These are phyloP conservation scores for Cladophialophora bantiana DNA, from an alignment of 2,329 filamentous ascomycete genomes.

Conservation along the genomic window DNA sequence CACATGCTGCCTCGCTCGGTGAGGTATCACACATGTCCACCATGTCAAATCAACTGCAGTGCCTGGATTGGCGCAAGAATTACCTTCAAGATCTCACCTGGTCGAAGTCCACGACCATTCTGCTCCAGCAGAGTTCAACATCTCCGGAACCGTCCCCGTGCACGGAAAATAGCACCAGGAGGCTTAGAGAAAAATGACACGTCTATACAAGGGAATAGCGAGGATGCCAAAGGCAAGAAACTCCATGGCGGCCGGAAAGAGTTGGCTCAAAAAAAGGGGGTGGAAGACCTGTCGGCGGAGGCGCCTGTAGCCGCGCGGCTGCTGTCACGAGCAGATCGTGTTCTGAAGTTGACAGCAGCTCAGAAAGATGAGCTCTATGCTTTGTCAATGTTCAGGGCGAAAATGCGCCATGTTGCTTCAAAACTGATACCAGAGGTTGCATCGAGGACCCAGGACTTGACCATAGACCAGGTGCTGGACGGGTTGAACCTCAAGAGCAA, in stretches of 20 bases:
- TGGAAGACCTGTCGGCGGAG: not conserved
- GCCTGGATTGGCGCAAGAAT: not conserved
- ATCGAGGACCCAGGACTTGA: slow-evolving; percentile 12
- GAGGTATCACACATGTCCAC: slow-evolving; percentile 29
- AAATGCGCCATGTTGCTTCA: not conserved
- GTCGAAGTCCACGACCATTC: not conserved
- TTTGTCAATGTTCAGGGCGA: not conserved
- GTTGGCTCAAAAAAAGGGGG: not conserved
- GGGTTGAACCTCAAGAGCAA: slow-evolving; percentile 7
- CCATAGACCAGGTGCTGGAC: slow-evolving; percentile 18
- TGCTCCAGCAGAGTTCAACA: not conserved
- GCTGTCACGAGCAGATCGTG: not conserved
- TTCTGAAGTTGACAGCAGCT: not conserved
- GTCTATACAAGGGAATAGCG: not conserved
- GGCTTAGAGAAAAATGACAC: not conserved
- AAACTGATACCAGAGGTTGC: not conserved
- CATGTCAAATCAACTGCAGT: slow-evolving; percentile 23
- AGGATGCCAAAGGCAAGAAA: not conserved
- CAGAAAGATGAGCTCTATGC: slow-evolving; percentile 9
- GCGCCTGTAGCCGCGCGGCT: not conserved
- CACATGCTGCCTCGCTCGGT: slow-evolving; percentile 32
- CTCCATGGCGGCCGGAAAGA: not conserved
- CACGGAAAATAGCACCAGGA: not conserved
- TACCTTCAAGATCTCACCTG: not conserved
- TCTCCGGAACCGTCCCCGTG: slow-evolving; percentile 6